These are phyloP conservation scores for Leishmania aethiopica DNA, from an alignment of 208 protist species.

Conservation along the genomic window DNA sequence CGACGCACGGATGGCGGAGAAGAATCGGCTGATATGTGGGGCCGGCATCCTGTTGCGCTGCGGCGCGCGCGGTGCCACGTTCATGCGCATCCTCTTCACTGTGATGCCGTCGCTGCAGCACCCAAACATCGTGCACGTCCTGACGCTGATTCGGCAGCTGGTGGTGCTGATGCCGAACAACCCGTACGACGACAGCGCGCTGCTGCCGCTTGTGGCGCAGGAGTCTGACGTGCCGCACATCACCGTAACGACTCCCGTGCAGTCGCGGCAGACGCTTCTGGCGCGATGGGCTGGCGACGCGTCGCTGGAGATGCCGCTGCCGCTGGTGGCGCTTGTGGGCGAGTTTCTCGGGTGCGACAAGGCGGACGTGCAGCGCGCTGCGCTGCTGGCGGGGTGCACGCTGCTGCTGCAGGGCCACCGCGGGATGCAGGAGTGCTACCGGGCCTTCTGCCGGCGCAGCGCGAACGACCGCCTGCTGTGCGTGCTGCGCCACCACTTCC, in stretches of 20 bases:
- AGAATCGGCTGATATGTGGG: constrained; percentile 36
- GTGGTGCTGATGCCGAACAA: constrained; percentile 38
- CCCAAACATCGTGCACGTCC: constrained; percentile 16
- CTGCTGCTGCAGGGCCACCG: constrained; percentile 44
- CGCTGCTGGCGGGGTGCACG: constrained; percentile 34
- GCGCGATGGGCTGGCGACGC: constrained; percentile 39
- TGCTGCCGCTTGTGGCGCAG: constrained; percentile 28
- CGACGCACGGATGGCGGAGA: constrained; percentile 15
- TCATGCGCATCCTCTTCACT: constrained; percentile 39
- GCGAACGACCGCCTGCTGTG: constrained; percentile 51
- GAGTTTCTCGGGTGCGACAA: constrained; percentile 41
- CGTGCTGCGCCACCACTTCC: constrained; percentile 47
- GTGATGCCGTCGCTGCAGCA: constrained; percentile 31
- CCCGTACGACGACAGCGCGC: constrained; percentile 44
- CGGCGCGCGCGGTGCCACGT: constrained; percentile 40
- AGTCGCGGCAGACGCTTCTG: constrained; percentile 38
- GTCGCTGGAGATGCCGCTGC: constrained; percentile 41
- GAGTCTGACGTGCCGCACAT: constrained; percentile 32
- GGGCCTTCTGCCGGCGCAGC: constrained; percentile 37
- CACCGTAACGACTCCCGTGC: constrained; percentile 23
- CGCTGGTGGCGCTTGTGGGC: constrained; percentile 40
- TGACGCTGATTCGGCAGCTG: constrained; percentile 51
- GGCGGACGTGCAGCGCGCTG: constrained; percentile 33
- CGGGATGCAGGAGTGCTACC: constrained; percentile 55
- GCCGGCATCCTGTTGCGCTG: constrained; percentile 48